Evolutionary conservation across 257 asterid genomes (phyloP).

Genomic region (Solanum medicagineum): DNA sequence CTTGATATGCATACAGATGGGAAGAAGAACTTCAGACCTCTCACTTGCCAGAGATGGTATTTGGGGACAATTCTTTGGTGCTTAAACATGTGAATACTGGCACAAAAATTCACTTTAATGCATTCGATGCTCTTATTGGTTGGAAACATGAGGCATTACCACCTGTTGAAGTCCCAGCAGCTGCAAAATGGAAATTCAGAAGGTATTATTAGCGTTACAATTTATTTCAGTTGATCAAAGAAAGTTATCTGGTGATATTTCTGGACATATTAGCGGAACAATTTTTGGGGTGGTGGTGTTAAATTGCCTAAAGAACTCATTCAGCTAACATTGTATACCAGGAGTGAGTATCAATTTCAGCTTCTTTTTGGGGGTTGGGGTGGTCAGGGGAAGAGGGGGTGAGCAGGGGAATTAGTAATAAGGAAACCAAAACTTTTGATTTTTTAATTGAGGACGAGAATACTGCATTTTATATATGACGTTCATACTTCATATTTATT

Average conservation of each 20-base stretch:
- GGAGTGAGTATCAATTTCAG: not conserved
- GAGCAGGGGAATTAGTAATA: not conserved
- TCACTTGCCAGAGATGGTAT: conserved; percentile 95
- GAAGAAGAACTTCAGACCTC: conserved; percentile 78
- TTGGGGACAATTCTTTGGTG: conserved; percentile 76
- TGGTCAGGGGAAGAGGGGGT: not conserved
- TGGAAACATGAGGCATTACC: conserved; percentile 89
- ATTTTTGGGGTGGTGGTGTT: not conserved
- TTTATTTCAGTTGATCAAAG: not conserved
- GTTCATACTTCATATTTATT: not conserved
- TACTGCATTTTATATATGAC: not conserved
- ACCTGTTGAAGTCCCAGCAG: conserved; percentile 99
- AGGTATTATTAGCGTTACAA: conserved; percentile 24
- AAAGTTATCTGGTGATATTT: not conserved
- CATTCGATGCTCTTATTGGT: conserved; percentile 86
- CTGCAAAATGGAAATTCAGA: conserved; percentile 87
- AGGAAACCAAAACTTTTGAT: not conserved
- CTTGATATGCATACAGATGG: conserved; percentile 51
- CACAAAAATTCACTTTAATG: conserved; percentile 51
- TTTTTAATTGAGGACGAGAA: not conserved
- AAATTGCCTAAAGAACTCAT: not conserved
- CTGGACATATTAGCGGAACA: not conserved
- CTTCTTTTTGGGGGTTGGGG: not conserved
- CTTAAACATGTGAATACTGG: conserved; percentile 69
- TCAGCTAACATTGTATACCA: not conserved